A percentile compares a stretch with the other conserved stretches of the same genome.
phyloP scores from a whole-genome alignment of 2,329 filamentous ascomycete species.

The Eutypa lata region DNA sequence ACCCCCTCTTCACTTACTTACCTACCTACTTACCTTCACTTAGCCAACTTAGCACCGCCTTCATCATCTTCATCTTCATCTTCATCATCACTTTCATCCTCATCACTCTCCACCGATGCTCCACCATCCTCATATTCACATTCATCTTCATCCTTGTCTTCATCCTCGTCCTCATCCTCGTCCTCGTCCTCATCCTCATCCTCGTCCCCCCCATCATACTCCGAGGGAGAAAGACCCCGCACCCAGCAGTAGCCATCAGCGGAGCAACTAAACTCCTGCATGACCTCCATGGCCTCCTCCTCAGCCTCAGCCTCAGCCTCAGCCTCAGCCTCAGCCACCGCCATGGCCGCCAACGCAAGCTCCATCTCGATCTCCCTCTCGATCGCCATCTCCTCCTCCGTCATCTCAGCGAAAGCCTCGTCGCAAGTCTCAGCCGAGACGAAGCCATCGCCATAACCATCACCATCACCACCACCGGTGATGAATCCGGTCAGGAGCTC shows the following conservation, averaged over 20 bases:
- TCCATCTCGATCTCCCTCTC: neutral
- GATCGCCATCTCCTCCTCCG: neutral
- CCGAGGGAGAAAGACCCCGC: too few species aligned
- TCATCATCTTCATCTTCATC: slow-evolving; percentile 16
- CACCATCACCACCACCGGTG: neutral
- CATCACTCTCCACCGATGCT: slow-evolving; percentile 1
- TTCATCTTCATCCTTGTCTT: neutral
- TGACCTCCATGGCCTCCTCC: too few species aligned
- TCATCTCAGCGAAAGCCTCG: slow-evolving; percentile 1
- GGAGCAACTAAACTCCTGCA: too few species aligned
- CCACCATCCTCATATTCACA: slow-evolving; percentile 4
- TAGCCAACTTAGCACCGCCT: neutral
- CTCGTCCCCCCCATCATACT: too few species aligned
- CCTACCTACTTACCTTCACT: too few species aligned
- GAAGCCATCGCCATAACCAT: neutral
- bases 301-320: too few species aligned
- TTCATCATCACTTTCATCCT: slow-evolving; percentile 11
- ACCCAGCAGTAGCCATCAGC: too few species aligned
- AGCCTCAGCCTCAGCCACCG: too few species aligned
- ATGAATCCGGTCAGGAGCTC: slow-evolving; percentile 9
- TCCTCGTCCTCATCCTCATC: slow-evolving; percentile 8
- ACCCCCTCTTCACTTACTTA: too few species aligned
- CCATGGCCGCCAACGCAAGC: too few species aligned
- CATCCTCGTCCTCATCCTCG: slow-evolving; percentile 10
- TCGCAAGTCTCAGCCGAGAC: slow-evolving; percentile 11